phyloP scores from a whole-genome alignment of 139 green algal genomes.

The Edaphochlamys debaryana region DNA sequence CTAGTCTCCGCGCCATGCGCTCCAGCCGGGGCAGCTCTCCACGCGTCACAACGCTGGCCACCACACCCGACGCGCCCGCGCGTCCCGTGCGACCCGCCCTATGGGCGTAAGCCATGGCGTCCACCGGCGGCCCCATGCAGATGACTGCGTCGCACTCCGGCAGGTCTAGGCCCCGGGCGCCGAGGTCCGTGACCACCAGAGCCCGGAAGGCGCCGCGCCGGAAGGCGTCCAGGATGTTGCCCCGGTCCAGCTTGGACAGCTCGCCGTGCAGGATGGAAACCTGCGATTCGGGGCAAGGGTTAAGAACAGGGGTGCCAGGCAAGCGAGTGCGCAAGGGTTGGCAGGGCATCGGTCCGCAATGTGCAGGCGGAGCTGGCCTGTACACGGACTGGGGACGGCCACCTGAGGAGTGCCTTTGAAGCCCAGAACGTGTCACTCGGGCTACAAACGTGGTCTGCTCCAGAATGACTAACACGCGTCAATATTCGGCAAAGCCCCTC shows the following conservation, averaged over 20 bases:
- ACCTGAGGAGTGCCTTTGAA: too few relatives aligned
- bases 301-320: too few relatives aligned
- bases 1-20: conserved; percentile 66
- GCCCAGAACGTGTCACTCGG: too few relatives aligned
- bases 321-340: too few relatives aligned
- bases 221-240: conserved; percentile 77
- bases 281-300: conserved; percentile 9
- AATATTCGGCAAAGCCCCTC: too few relatives aligned
- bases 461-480: too few relatives aligned
- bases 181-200: conserved; percentile 90
- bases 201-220: conserved; percentile 66
- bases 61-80: conserved; percentile 73
- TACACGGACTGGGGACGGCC: too few relatives aligned
- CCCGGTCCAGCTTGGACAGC: conserved; percentile 79
- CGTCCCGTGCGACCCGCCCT: conserved; percentile 86
- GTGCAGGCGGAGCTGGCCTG: too few relatives aligned
- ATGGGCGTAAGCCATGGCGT: conserved; percentile 14
- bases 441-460: too few relatives aligned
- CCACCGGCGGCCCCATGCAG: conserved; percentile 33
- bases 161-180: conserved; percentile 91
- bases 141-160: conserved; percentile 86
- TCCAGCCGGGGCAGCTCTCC: conserved; percentile 77
- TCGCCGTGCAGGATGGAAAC: conserved; percentile 78
- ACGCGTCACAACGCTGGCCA: conserved; percentile 74
- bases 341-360: too few relatives aligned